A percentile compares a stretch with the other conserved stretches of the same genome.
These are phyloP conservation scores for Prunus kanzakura DNA, from an alignment of 306 rosid species.

Conservation along the genomic window DNA sequence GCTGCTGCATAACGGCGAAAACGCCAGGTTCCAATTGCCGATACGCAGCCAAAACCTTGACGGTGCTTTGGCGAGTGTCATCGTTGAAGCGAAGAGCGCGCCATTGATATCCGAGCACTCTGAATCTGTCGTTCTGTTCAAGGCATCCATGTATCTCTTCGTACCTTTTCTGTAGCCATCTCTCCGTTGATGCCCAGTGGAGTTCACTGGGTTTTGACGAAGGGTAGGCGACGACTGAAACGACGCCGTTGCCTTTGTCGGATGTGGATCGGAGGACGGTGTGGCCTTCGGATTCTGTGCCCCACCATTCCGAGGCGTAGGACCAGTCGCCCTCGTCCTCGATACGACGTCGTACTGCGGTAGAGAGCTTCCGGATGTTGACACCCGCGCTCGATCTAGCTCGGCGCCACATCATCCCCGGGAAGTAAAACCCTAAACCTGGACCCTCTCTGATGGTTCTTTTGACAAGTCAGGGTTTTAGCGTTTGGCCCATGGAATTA, in stretches of 20 bases:
- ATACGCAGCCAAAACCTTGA: conserved; percentile 63
- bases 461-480: conserved; percentile 12
- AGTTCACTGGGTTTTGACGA: conserved; percentile 64
- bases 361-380: conserved; percentile 59
- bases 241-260: conserved; percentile 76
- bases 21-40: conserved; percentile 47
- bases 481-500: conserved; percentile 5
- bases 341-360: conserved; percentile 40
- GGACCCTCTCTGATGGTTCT: neutral
- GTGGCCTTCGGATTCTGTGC: conserved; percentile 42
- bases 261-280: conserved; percentile 68
- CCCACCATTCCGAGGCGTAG: conserved; percentile 95
- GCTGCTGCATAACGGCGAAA: conserved; percentile 74
- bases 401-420: conserved; percentile 44
- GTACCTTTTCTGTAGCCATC: conserved; percentile 65
- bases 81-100: conserved; percentile 80
- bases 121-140: conserved; percentile 38
- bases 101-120: conserved; percentile 88
- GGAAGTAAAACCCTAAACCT: conserved; percentile 10
- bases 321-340: conserved; percentile 93
- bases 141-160: conserved; percentile 42
- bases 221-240: conserved; percentile 69
- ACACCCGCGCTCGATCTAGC: conserved; percentile 9
- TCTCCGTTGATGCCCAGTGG: conserved; percentile 59
- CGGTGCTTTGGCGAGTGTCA: conserved; percentile 80